Percentiles rank a stretch among this genome's conserved stretches.
phyloP scores from a whole-genome alignment of 306 rosid species.

The Purshia tridentata region DNA sequence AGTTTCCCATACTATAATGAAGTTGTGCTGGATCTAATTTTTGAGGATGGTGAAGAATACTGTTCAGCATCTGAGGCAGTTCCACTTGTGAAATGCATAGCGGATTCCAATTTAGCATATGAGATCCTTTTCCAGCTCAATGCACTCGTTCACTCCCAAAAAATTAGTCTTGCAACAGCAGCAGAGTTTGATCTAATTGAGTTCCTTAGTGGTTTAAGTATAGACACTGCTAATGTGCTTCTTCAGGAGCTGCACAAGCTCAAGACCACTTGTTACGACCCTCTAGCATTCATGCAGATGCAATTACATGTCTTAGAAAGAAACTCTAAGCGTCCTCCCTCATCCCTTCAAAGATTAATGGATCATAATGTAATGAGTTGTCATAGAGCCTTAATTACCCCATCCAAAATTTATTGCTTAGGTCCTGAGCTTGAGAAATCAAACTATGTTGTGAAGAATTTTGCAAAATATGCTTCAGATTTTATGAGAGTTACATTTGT shows the following conservation, averaged over 20 bases:
- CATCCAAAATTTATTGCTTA: conserved; percentile 75
- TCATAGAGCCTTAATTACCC: conserved; percentile 84
- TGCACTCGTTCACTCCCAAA: conserved; percentile 83
- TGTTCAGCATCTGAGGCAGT: conserved; percentile 50
- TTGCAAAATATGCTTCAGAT: conserved; percentile 66
- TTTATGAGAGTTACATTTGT: conserved; percentile 90
- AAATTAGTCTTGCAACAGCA: conserved; percentile 58
- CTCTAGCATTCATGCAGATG: conserved; percentile 49
- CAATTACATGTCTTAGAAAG: conserved; percentile 45
- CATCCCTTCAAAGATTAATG: conserved; percentile 40
- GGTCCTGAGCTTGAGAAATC: conserved; percentile 96
- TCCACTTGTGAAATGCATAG: conserved; percentile 57
- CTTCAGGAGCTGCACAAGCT: conserved; percentile 76
- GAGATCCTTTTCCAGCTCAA: conserved; percentile 78
- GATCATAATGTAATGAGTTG: conserved; percentile 78
- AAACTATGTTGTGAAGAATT: conserved; percentile 84
- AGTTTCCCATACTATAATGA: conserved; percentile 62
- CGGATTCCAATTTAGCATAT: conserved; percentile 45
- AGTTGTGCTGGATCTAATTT: conserved; percentile 38
- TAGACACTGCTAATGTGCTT: conserved; percentile 49
- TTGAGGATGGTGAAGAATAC: conserved; percentile 54
- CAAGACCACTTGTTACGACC: conserved; percentile 64
- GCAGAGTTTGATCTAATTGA: conserved; percentile 55
- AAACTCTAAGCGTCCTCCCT: conserved; percentile 30
- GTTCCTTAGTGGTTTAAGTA: conserved; percentile 46